Conservation (phyloP, 1,284 basidiomycete genomes). For the Cutaneotrichosporon sp. region DNA sequence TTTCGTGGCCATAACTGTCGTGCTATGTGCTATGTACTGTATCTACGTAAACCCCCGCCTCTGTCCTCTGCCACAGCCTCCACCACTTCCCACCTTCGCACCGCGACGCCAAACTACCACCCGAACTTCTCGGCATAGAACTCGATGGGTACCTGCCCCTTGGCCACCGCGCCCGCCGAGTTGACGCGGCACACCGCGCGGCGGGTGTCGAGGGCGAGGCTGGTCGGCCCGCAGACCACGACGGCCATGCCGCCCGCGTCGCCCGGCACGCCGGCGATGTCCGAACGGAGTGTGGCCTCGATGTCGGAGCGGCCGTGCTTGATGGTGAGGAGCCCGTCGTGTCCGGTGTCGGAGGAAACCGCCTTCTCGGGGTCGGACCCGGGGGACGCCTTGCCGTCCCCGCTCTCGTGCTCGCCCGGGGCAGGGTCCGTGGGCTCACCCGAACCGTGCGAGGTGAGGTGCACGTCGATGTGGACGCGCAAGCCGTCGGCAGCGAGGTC, state of each 20-base stretch:
- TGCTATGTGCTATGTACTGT: too few species aligned
- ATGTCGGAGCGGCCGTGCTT: conserved; percentile 20
- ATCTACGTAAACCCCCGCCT: too few species aligned
- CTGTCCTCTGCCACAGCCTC: too few species aligned
- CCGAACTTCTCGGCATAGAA: conserved; percentile 36
- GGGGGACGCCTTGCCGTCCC: too few species aligned
- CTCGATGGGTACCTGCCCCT: conserved; percentile 29
- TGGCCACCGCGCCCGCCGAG: conserved; percentile 21
- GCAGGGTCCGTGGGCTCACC: too few species aligned
- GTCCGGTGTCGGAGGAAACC: not conserved
- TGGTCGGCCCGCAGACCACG: conserved; percentile 32
- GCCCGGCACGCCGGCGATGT: conserved; percentile 11
- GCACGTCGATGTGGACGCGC: conserved; percentile 20
- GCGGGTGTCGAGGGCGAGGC: conserved; percentile 25
- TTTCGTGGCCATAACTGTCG: too few species aligned
- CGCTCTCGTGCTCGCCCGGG: too few species aligned
- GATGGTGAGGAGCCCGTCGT: conserved; percentile 12
- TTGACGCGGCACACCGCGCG: conserved; percentile 29
- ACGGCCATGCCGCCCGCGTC: conserved; percentile 12
- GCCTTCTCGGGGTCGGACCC: not conserved
- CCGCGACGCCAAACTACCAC: too few species aligned
- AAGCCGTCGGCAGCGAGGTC: conserved; percentile 14
- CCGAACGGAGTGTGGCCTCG: conserved; percentile 13
- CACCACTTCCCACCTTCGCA: too few species aligned
- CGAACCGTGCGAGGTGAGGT: conserved; percentile 12